Percentiles rank a stretch among this genome's conserved stretches.
phyloP scores from a whole-genome alignment of 768 basidiomycete genomes.

The Phallus indusiatus region DNA sequence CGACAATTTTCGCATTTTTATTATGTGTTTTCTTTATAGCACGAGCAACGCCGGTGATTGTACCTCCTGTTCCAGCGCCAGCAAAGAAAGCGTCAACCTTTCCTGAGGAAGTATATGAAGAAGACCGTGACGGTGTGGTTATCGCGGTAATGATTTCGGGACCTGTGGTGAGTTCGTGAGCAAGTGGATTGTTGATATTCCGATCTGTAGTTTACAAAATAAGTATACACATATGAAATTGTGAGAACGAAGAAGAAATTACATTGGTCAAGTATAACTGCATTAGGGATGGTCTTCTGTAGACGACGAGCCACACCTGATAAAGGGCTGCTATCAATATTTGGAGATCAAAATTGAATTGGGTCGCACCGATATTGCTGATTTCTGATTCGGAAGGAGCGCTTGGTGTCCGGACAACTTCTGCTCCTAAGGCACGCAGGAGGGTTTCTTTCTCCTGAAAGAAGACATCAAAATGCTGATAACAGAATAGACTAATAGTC shows the following conservation, averaged over 20 bases:
- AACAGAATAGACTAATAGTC: conserved; percentile 14
- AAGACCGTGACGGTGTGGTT: conserved; percentile 51
- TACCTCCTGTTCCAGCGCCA: conserved; percentile 92
- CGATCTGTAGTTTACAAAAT: conserved; percentile 5
- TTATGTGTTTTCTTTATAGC: conserved; percentile 77
- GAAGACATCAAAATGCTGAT: neutral
- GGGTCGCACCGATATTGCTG: conserved; percentile 78
- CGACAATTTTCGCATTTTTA: conserved; percentile 64
- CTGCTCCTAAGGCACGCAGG: conserved; percentile 84
- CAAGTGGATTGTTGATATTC: conserved; percentile 68
- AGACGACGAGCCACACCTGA: conserved; percentile 78
- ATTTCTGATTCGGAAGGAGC: conserved; percentile 86
- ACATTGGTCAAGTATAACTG: conserved; percentile 89
- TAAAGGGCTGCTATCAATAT: conserved; percentile 2
- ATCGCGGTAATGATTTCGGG: conserved; percentile 86
- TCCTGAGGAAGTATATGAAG: conserved; percentile 48
- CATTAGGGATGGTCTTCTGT: conserved; percentile 68
- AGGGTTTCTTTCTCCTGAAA: conserved; percentile 84
- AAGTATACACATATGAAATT: conserved; percentile 49
- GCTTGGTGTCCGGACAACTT: conserved; percentile 89
- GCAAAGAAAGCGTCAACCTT: conserved; percentile 78
- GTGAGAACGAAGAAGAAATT: conserved; percentile 6
- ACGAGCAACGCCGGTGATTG: conserved; percentile 78
- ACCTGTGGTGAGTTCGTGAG: conserved; percentile 85
- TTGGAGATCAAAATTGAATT: neutral